Evolutionary conservation across 768 basidiomycete species (phyloP), one percentile per base, ranked within the genome.

Genomic region (Kwoniella newhampshirensis): DNA sequence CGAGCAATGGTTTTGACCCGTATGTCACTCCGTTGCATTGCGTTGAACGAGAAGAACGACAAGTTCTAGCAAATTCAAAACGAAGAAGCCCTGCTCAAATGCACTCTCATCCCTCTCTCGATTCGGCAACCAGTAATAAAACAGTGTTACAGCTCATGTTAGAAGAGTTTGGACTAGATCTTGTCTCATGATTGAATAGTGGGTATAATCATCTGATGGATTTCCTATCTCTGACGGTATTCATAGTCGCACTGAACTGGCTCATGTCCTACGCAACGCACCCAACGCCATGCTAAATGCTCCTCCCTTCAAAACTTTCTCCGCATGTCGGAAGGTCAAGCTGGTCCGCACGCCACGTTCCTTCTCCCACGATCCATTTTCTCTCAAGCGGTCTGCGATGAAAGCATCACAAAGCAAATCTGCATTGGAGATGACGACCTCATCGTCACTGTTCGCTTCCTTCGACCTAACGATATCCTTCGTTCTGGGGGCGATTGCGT

Each of bases 291-390:
- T 32, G 37, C 62, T 57, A 26, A 63, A 55, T 5, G 57, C 60
- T 5, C 64, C 64, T 21, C 63, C 71, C 51, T 69, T 71, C 48
- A 77, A 28, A 18, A 89, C 86, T 67, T 83, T 87, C 53, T 81
- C 82, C 2, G 92, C 87, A 68, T 88, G 87, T 50, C 91, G 81
- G 72, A 88, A 94, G 1, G 92, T 94, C 69, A 94, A 74, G 77
- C 90, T 94, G 51, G 88, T 84, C 71, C 92, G 78, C 36, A 81
- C 81, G 17, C 78, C 78, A 59, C 92, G 75, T 26, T 60, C 63
- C 1, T n/a, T 48, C 4, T 13, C 42, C 57, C 64, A 68, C 18
- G 74, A 71, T 7, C 82, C 83, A n/a, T 85, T 85, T 15, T 77
- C 71, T 37, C 67, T 47, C 46, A 86, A 72, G 9, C 77, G 75